Percentiles rank a stretch among this genome's conserved stretches.
These are phyloP conservation scores for Lentithecium fluviatile DNA, from an alignment of 495 filamentous ascomycete genomes.

Conservation along the genomic window DNA sequence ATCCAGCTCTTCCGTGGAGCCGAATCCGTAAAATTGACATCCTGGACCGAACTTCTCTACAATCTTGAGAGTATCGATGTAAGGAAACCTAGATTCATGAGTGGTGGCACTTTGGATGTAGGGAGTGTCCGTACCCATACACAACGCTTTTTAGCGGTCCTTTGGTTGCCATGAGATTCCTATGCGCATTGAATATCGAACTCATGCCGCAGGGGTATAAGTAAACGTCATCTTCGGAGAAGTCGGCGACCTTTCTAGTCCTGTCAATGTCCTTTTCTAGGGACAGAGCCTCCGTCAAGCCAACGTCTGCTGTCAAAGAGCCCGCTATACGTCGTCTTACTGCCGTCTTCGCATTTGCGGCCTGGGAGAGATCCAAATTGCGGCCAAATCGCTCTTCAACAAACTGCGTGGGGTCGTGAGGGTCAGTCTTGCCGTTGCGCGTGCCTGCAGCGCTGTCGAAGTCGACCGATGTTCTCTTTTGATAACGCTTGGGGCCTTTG, in stretches of 20 bases:
- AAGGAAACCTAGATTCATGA: conserved; percentile 68
- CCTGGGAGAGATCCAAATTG: conserved; percentile 76
- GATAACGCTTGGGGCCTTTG: conserved; percentile 56
- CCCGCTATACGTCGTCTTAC: conserved; percentile 87
- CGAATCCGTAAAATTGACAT: conserved; percentile 85
- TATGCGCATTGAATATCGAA: conserved; percentile 86
- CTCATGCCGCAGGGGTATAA: conserved; percentile 91
- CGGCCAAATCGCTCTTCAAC: conserved; percentile 94
- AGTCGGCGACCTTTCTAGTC: conserved; percentile 54
- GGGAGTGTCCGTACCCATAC: conserved; percentile 53
- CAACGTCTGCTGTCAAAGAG: conserved; percentile 70
- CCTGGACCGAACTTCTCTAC: conserved; percentile 93
- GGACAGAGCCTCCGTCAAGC: conserved; percentile 63
- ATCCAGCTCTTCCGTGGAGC: conserved; percentile 77
- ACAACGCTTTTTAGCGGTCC: conserved; percentile 66
- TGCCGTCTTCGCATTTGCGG: conserved; percentile 78
- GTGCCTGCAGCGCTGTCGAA: conserved; percentile 21
- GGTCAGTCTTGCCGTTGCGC: conserved; percentile 43
- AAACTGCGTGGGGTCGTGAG: conserved; percentile 72
- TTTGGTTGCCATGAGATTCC: conserved; percentile 61
- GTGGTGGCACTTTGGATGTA: neutral
- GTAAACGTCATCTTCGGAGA: conserved; percentile 86
- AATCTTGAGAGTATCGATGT: conserved; percentile 94
- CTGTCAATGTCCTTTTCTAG: conserved; percentile 40
- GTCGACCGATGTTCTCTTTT: conserved; percentile 57